Evolutionary conservation across 768 basidiomycete genomes (phyloP).

Genomic region (Candolleomyces efflorescens): DNA sequence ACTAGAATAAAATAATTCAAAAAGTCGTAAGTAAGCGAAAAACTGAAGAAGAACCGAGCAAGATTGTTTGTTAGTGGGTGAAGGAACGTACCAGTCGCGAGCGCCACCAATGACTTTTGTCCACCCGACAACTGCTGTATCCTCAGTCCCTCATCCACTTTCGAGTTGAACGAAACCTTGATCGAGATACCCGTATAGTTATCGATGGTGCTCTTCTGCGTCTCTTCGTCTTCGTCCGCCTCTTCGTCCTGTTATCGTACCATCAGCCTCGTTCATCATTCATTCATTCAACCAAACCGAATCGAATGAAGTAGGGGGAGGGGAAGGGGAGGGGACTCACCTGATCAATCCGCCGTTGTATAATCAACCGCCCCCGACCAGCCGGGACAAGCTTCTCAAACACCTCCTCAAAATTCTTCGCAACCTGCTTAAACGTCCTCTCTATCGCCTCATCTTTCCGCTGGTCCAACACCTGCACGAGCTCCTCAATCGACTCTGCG

Average conservation of each 20-base stretch:
- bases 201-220: constrained; percentile 74
- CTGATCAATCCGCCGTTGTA: constrained; percentile 87
- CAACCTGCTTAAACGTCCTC: constrained; percentile 96
- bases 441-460: constrained; percentile 99
- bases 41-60: too few relatives aligned
- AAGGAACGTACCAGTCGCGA: constrained; percentile 67
- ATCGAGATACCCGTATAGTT: constrained; percentile 98
- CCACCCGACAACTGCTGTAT: constrained; percentile 98
- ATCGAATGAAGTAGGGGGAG: not conserved
- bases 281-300: too few relatives aligned
- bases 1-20: constrained; percentile 54
- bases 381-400: constrained; percentile 96
- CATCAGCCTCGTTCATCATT: too few relatives aligned
- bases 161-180: constrained; percentile 98
- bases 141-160: constrained; percentile 91
- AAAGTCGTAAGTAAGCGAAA: too few relatives aligned
- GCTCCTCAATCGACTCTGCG: constrained; percentile 83
- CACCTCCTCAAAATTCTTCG: constrained; percentile 94
- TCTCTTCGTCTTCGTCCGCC: constrained; percentile 70
- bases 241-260: constrained; percentile 60
- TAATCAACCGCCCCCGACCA: constrained; percentile 86
- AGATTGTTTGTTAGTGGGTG: too few relatives aligned
- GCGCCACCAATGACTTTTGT: constrained; percentile 94
- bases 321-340: constrained; percentile 28
- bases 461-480: constrained; percentile 92